Conservation (phyloP, 768 basidiomycete genomes). For the Lactarius evosmus region DNA sequence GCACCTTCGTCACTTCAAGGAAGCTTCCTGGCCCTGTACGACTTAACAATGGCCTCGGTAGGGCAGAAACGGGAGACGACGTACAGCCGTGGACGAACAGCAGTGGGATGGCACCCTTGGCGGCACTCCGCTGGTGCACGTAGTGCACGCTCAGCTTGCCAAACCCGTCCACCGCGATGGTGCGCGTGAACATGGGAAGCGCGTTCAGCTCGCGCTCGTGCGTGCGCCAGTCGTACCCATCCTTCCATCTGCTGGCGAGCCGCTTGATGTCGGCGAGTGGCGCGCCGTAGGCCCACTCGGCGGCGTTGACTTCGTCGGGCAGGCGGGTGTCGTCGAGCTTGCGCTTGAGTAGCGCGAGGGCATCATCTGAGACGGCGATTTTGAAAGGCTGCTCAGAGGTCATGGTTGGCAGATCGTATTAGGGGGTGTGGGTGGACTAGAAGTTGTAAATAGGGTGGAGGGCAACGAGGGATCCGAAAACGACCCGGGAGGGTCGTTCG, state of each 20-base stretch:
- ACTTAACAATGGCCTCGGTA: slow-evolving; percentile 14
- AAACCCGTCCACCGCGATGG: neutral
- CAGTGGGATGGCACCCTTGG: slow-evolving; percentile 30
- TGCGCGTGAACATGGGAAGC: too few species aligned
- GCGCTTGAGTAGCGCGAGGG: slow-evolving; percentile 39
- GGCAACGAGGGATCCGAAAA: too few species aligned
- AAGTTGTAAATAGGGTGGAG: too few species aligned
- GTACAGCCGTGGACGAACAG: slow-evolving; percentile 34
- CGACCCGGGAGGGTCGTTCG: too few species aligned
- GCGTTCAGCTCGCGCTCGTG: slow-evolving; percentile 16
- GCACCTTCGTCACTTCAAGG: slow-evolving; percentile 31
- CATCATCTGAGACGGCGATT: slow-evolving; percentile 44
- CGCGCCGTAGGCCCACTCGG: slow-evolving; percentile 48
- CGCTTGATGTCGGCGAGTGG: slow-evolving; percentile 29
- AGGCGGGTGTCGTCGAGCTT: slow-evolving; percentile 49
- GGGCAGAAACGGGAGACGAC: slow-evolving; percentile 10
- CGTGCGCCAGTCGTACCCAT: slow-evolving; percentile 33
- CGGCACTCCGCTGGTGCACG: slow-evolving; percentile 34
- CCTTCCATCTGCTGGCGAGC: slow-evolving; percentile 26
- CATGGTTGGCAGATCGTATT: neutral
- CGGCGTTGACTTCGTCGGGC: slow-evolving; percentile 55
- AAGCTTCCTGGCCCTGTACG: slow-evolving; percentile 32
- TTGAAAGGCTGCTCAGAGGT: slow-evolving; percentile 42
- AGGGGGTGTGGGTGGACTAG: too few species aligned
- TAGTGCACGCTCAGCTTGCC: slow-evolving; percentile 33